phyloP scores from a whole-genome alignment of 352 stramenopile species.

The Plasmopara muralis region DNA sequence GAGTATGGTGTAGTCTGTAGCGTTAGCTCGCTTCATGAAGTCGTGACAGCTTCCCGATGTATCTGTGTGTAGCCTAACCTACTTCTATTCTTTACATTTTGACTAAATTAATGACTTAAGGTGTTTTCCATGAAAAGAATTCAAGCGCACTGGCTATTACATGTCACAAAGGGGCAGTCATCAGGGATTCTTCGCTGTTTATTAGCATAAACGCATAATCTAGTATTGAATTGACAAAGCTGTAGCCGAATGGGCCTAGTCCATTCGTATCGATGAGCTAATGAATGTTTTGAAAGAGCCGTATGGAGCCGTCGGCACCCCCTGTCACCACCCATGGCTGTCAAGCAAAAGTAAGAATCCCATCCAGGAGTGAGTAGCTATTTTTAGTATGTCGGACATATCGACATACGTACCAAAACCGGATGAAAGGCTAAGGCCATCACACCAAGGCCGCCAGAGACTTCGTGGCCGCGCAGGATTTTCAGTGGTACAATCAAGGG shows the following conservation, averaged over 20 bases:
- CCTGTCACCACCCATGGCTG: conserved; percentile 91
- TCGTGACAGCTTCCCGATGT: conserved; percentile 13
- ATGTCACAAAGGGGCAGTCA: no score
- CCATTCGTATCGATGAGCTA: conserved; percentile 35
- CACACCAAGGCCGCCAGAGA: conserved; percentile 92
- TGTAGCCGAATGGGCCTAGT: no score
- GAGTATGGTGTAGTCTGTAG: conserved; percentile 27
- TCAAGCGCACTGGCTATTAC: no score
- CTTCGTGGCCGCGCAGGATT: conserved; percentile 93
- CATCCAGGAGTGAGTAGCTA: conserved; percentile 3
- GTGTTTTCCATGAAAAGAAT: conserved; percentile 6
- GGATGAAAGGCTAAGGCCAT: conserved; percentile 96
- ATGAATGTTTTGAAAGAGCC: conserved; percentile 97
- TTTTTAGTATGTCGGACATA: background rate
- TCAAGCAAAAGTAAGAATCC: conserved; percentile 7
- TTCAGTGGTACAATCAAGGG: conserved; percentile 99
- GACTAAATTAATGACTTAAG: conserved; percentile 40
- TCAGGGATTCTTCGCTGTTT: background rate
- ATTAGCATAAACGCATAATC: background rate
- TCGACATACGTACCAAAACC: conserved; percentile 76
- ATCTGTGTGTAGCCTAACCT: conserved; percentile 25
- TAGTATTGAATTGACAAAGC: background rate
- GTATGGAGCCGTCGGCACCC: conserved; percentile 92
- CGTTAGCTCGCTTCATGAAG: conserved; percentile 10
- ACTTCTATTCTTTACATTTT: conserved; percentile 26